A percentile compares a stretch with the other conserved stretches of the same genome.
Evolutionary conservation across 129 eudicot genomes (phyloP).

Genomic region (Logfia minima): DNA sequence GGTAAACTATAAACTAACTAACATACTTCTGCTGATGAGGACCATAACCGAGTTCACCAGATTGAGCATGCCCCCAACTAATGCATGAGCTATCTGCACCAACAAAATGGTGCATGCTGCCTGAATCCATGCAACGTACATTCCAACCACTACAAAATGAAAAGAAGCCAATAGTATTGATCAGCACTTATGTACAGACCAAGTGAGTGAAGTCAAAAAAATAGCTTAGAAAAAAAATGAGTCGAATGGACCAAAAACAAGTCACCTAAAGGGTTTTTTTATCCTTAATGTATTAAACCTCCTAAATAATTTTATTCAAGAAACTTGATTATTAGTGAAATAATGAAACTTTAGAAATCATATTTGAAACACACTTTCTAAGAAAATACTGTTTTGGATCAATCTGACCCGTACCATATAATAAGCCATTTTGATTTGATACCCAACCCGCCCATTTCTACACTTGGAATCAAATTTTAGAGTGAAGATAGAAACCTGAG

Average conservation of each 20-base stretch:
- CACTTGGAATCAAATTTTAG: background rate
- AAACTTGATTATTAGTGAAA: background rate
- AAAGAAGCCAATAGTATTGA: background rate
- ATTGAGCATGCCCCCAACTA: constrained; percentile 95
- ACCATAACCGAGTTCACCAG: constrained; percentile 95
- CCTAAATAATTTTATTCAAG: background rate
- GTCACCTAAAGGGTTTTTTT: background rate
- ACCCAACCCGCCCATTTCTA: background rate
- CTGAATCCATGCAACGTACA: constrained; percentile 89
- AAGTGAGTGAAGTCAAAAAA: background rate
- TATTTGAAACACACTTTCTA: background rate
- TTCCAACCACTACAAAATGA: constrained; percentile 67
- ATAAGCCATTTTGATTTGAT: background rate
- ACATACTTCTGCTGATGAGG: constrained; percentile 79
- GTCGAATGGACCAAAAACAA: background rate
- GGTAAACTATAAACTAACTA: constrained; percentile 1
- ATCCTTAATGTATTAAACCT: background rate
- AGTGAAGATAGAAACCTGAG: constrained; percentile 53
- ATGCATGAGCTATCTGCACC: constrained; percentile 93
- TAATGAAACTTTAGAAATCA: background rate
- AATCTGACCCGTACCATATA: background rate
- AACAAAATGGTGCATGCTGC: constrained; percentile 85
- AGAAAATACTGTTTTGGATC: background rate
- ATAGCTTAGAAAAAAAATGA: background rate
- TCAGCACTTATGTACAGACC: background rate